phyloP scores from a whole-genome alignment of 331 rosid species.

The Rhamnella rubrinervis region DNA sequence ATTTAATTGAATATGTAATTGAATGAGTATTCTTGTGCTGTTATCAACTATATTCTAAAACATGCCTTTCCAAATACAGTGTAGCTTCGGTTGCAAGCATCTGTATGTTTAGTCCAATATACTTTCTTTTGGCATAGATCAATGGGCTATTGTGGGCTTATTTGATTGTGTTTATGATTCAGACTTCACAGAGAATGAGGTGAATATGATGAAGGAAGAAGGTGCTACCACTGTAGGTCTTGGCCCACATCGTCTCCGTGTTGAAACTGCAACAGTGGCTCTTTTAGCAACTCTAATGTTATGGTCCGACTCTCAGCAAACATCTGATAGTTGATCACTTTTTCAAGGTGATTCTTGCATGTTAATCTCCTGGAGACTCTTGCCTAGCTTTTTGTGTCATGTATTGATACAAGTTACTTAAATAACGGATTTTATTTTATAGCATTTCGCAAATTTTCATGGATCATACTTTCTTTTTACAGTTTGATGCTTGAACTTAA shows the following conservation, averaged over 20 bases:
- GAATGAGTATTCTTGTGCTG: too few relatives aligned
- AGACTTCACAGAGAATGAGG: constrained; percentile 87
- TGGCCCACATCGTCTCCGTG: constrained; percentile 82
- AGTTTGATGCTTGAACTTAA: too few relatives aligned
- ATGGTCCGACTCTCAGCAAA: constrained; percentile 70
- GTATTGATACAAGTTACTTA: too few relatives aligned
- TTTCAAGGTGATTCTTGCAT: constrained; percentile 25
- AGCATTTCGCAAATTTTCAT: too few relatives aligned
- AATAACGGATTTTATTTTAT: too few relatives aligned
- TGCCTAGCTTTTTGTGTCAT: too few relatives aligned
- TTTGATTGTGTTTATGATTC: constrained; percentile 25
- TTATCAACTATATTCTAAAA: too few relatives aligned
- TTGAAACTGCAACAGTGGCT: constrained; percentile 91
- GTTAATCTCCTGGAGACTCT: not conserved
- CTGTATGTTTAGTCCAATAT: not conserved
- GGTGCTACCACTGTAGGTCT: constrained; percentile 83
- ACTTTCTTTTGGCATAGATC: not conserved
- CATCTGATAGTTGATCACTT: constrained; percentile 20
- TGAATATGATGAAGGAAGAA: constrained; percentile 56
- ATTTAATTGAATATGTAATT: too few relatives aligned
- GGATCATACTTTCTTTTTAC: too few relatives aligned
- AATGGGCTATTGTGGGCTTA: constrained; percentile 8
- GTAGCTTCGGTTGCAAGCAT: not conserved
- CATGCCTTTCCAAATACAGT: too few relatives aligned
- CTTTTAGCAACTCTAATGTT: constrained; percentile 72